A percentile compares a stretch with the other conserved stretches of the same genome.
Conservation (phyloP, 441 rosid species). For the Codiaeum variegatum region DNA sequence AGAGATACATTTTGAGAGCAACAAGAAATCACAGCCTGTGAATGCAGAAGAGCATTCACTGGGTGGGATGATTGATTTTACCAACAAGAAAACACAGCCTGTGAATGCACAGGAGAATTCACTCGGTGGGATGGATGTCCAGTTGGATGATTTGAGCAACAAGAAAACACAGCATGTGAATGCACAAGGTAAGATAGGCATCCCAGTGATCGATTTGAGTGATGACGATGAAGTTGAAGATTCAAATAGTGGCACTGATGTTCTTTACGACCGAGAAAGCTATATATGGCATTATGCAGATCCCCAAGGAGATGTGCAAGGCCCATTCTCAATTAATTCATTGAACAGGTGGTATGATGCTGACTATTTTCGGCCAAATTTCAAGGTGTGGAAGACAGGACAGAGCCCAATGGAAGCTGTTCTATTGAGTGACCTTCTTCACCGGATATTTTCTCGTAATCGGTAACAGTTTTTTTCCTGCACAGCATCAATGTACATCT, state of each 20-base stretch:
- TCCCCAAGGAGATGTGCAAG: constrained; percentile 58
- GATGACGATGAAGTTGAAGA: constrained; percentile 47
- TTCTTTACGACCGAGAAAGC: constrained; percentile 21
- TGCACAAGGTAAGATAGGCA: not conserved
- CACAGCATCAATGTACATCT: not conserved
- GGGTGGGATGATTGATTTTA: too few relatives aligned
- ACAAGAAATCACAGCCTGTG: not conserved
- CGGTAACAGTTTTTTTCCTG: not conserved
- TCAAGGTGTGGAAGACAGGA: constrained; percentile 74
- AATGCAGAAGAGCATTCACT: constrained; percentile 14
- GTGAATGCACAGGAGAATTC: constrained; percentile 12
- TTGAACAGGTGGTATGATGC: constrained; percentile 61
- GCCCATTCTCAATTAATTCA: constrained; percentile 57
- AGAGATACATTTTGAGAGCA: constrained; percentile 13
- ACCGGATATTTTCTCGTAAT: constrained; percentile 11
- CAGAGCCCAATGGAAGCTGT: constrained; percentile 42
- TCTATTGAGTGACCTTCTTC: constrained; percentile 39
- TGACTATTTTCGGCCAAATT: constrained; percentile 48
- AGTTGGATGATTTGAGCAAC: too few relatives aligned
- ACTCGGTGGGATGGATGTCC: too few relatives aligned
- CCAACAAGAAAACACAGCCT: not conserved
- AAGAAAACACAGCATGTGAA: not conserved
- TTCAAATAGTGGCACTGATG: constrained; percentile 23
- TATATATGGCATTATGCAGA: constrained; percentile 61
- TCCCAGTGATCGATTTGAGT: constrained; percentile 55